Evolutionary conservation across 176 grass and related monocot species (phyloP), one percentile per base, ranked within the genome.

Genomic region (Hsuehochloa calcarea): DNA sequence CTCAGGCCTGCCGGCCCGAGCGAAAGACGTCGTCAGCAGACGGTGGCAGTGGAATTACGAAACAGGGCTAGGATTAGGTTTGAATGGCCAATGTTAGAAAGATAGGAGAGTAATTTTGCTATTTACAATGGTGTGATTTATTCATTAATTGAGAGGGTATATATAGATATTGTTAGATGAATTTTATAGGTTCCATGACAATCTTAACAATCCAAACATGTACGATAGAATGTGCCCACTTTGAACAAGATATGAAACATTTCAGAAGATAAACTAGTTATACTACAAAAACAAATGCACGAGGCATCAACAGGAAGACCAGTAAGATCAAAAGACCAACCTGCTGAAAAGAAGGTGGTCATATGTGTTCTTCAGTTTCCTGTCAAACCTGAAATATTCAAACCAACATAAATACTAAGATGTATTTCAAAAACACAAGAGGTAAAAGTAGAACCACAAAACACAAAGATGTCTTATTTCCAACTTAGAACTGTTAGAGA

Each of bases 271-370:
- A 75, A 81, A 74, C 5, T n/a, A 67, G 41, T 44, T 72, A 56
- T 35, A 55, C 13, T 43, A 65, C 15, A 80, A 47, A 47, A 67
- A n/a, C 59, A 87, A 75, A 86, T 79, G 59, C 35, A 80, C 45
- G 27, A 78, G 72, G 47, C 43, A 46, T 84, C 17, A 81, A 76
- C 40, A 82, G 56, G 25, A 55, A 77, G 19, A 17, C 35, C 43
- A 79, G 58, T 74, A 75, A 49, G 50, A 58, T 17, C 37, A 86
- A 71, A 79, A 62, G 27, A 64, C 10, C 5, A 34, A 96, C 96
- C 96, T 95, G 93, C 96, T 99, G 77, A 99, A 99, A 85, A 99
- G 88, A 84, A 99, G 93, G 77, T 99, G 90, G 81, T 96, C 93
- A 47, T 91, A 99, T 43, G 93, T 92, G 75, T 99, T 96, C 70